Conservation (phyloP, 768 basidiomycete genomes). For the Boletus huronensis region DNA sequence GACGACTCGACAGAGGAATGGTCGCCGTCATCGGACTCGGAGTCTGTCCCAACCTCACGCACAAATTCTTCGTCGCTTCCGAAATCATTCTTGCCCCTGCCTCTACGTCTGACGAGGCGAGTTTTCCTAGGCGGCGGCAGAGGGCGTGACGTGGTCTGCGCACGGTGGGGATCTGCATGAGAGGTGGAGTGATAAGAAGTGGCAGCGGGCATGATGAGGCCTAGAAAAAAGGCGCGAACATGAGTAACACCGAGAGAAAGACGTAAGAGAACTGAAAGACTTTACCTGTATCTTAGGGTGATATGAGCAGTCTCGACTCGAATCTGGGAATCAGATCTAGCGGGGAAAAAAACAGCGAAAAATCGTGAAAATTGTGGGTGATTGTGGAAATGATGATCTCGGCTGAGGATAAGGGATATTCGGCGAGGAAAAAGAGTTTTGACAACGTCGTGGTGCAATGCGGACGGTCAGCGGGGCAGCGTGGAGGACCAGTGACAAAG, state of each 20-base stretch:
- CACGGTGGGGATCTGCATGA: conserved; percentile 30
- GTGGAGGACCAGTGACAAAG: conserved; percentile 30
- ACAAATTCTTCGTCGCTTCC: conserved; percentile 79
- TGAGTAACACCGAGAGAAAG: conserved; percentile 19
- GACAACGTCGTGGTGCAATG: conserved; percentile 8
- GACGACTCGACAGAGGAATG: conserved; percentile 55
- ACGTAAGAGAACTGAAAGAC: conserved; percentile 21
- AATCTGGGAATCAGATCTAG: conserved; percentile 25
- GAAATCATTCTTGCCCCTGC: conserved; percentile 52
- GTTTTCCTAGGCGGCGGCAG: conserved; percentile 34
- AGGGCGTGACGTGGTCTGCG: conserved; percentile 32
- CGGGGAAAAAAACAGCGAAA: conserved; percentile 21
- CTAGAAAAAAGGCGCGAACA: conserved; percentile 7
- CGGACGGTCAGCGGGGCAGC: conserved; percentile 16
- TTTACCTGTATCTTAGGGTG: conserved; percentile 35
- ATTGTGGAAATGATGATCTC: conserved; percentile 8
- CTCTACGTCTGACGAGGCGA: conserved; percentile 55
- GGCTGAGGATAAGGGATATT: conserved; percentile 14
- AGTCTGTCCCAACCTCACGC: conserved; percentile 68
- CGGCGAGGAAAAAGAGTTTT: not conserved
- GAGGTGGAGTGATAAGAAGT: conserved; percentile 35
- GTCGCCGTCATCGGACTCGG: conserved; percentile 61
- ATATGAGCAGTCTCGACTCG: conserved; percentile 25
- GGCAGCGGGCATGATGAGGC: conserved; percentile 45
- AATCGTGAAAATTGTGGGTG: conserved; percentile 13